Evolutionary conservation across 202 grass and related monocot species (phyloP), one percentile per base, ranked within the genome.

Genomic region (Panicum hallii): DNA sequence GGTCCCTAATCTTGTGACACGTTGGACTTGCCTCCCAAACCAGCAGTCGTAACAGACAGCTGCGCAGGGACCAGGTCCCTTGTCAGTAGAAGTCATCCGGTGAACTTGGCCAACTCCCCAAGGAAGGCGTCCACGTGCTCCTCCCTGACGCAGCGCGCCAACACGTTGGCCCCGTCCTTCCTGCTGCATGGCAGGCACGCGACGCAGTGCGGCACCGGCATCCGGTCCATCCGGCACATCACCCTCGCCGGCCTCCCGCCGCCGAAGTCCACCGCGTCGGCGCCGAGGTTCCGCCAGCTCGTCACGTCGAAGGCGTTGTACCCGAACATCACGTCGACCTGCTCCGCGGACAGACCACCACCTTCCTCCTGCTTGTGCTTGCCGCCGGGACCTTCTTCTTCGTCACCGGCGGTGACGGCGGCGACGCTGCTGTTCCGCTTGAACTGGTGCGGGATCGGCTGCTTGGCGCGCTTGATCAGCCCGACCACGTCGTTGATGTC

Each of bases 251-350:
- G 63, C 48, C 46, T 52, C 4, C 63, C 63, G 47, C 78, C 63
- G 63, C 78, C 78, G 1, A 80, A 28, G 63, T 80, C 78, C 32
- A 80, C 78, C 34, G 78, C 48, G 63, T 80, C 63, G 19, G 78
- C 47, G 63, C 78, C 78, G 10, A 80, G 78, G 78, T 80, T 80
- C 32, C 63, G 63, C 78, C 78, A 80, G 77, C 77, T 80, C 62
- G 77, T 80, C 77, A 80, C 77, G 62, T 67, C 63, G 46, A 80
- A 52, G 0, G 63, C 78, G 78, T 68, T 55, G 78, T 80, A 80
- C 63, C 78, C 78, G 48, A 80, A 67, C 78, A 67, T 80, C 63
- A 55, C 63, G 1, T 68, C 78, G 2, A 42, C 11, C 46, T 53
- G 28, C 41, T 79, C 62, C 42, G 11, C 20, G 9, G 48, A 68